phyloP scores from a whole-genome alignment of 2,329 filamentous ascomycete genomes.

The Ophiostoma montium region DNA sequence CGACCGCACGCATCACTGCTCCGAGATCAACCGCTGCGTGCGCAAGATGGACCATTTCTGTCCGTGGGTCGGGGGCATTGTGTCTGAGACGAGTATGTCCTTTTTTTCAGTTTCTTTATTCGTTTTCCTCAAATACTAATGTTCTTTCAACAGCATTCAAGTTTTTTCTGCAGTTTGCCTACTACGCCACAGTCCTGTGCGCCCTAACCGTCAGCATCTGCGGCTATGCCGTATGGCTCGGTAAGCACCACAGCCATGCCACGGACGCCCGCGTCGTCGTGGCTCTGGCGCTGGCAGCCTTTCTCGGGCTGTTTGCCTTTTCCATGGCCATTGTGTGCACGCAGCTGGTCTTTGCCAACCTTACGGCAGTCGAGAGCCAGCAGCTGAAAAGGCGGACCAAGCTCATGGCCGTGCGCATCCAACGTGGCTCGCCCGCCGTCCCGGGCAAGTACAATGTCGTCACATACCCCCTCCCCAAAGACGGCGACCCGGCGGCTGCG shows the following conservation, averaged over 20 bases:
- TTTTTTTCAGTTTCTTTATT: neutral
- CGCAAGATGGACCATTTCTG: conserved; percentile 92
- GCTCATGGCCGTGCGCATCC: conserved; percentile 62
- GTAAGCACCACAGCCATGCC: conserved; percentile 33
- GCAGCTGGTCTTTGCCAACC: conserved; percentile 56
- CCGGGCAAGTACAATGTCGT: conserved; percentile 32
- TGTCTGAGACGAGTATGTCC: conserved; percentile 58
- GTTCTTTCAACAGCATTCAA: conserved; percentile 50
- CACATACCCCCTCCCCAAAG: conserved; percentile 13
- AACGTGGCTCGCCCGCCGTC: conserved; percentile 31
- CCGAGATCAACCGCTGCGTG: conserved; percentile 68
- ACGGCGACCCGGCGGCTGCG: conserved; percentile 1
- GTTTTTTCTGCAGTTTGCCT: conserved; percentile 79
- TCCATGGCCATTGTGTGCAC: conserved; percentile 64
- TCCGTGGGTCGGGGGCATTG: conserved; percentile 89
- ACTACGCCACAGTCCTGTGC: conserved; percentile 58
- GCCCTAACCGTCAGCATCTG: conserved; percentile 47
- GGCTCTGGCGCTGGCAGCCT: conserved; percentile 46
- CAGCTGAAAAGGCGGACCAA: conserved; percentile 46
- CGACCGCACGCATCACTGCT: conserved; percentile 76
- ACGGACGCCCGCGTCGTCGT: conserved; percentile 36
- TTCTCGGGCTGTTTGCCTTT: conserved; percentile 70
- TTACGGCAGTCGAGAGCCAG: conserved; percentile 74
- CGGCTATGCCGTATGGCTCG: conserved; percentile 28
- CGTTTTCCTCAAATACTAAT: no score